Conservation (phyloP, 2,329 filamentous ascomycete species). For the Pseudogymnoascus pannorum region DNA sequence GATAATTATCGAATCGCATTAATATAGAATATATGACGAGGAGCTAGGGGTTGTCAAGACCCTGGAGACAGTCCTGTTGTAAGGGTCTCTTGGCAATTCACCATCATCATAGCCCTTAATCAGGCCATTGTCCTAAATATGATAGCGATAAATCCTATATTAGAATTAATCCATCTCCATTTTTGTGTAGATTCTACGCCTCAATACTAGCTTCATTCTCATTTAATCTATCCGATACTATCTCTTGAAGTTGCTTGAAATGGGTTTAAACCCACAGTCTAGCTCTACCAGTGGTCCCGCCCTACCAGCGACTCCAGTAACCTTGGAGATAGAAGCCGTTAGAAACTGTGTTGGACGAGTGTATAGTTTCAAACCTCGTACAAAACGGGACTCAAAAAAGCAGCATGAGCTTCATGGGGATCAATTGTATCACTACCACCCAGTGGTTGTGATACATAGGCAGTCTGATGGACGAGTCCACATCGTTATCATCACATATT, state of each 20-base stretch:
- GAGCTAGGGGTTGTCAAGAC: neutral
- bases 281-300: neutral
- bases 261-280: neutral
- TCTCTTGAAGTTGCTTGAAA: neutral
- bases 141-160: neutral
- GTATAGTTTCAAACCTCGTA: neutral
- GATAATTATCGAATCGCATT: neutral
- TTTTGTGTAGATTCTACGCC: neutral
- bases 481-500: neutral
- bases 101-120: neutral
- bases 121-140: neutral
- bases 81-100: neutral
- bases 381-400: neutral
- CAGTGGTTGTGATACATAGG: neutral
- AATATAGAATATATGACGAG: neutral
- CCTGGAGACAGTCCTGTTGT: neutral
- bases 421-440: neutral
- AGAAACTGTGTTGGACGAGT: neutral
- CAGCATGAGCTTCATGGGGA: neutral
- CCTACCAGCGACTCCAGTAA: neutral
- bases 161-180: neutral
- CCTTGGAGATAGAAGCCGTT: neutral
- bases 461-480: neutral
- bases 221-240: neutral
- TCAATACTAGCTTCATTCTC: neutral